Evolutionary conservation across 2,329 filamentous ascomycete genomes (phyloP).

Genomic region (Epicoccum sorghinum): DNA sequence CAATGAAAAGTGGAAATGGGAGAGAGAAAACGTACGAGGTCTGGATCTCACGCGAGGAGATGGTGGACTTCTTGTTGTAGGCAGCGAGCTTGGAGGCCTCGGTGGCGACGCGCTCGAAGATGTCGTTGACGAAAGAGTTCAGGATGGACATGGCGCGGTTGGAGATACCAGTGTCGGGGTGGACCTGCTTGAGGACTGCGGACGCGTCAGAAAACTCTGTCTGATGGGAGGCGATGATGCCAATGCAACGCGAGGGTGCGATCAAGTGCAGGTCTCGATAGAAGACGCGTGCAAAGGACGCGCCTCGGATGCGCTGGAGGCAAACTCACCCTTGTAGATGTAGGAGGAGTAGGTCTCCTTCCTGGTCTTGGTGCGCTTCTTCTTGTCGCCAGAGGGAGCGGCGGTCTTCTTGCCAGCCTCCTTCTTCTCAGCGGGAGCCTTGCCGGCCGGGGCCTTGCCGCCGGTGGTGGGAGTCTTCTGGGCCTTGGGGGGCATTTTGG

Average conservation of each 20-base stretch:
- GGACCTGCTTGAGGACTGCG: slow-evolving; percentile 98
- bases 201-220: slow-evolving; percentile 17
- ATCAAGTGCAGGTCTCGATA: not conserved
- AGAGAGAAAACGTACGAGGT: slow-evolving; percentile 70
- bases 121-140: slow-evolving; percentile 99
- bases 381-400: slow-evolving; percentile 94
- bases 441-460: slow-evolving; percentile 86
- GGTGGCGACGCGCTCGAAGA: slow-evolving; percentile 98
- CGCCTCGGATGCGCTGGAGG: slow-evolving; percentile 8
- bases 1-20: not conserved
- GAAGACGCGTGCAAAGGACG: slow-evolving; percentile 16
- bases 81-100: slow-evolving; percentile 99
- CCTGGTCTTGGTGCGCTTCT: slow-evolving; percentile 99
- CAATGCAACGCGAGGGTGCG: slow-evolving; percentile 27
- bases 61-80: slow-evolving; percentile 99
- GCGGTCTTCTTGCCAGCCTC: slow-evolving; percentile 99
- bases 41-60: slow-evolving; percentile 99
- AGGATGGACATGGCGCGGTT: slow-evolving; percentile 99
- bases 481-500: slow-evolving; percentile 95
- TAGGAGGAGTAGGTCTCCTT: slow-evolving; percentile 99
- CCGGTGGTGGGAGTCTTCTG: slow-evolving; percentile 96
- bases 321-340: slow-evolving; percentile 95
- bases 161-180: slow-evolving; percentile 99
- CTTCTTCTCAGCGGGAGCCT: slow-evolving; percentile 95
- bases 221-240: slow-evolving; percentile 40